Evolutionary conservation across 371 early-diverging fungal species (phyloP), one percentile per base, ranked within the genome.

Genomic region (Apophysomyces variabilis): DNA sequence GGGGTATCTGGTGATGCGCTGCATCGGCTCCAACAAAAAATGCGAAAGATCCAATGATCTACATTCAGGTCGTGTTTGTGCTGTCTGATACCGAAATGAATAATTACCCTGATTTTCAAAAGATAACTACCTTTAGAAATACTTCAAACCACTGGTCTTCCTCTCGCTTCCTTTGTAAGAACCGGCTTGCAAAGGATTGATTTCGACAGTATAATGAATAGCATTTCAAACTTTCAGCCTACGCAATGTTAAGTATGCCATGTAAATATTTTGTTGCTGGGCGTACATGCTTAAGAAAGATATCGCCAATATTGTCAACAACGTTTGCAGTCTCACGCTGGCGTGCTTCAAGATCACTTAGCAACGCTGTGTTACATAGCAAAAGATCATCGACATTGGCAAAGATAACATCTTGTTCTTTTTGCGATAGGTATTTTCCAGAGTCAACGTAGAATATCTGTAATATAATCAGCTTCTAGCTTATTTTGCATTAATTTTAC

Each of bases 1-100:
- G 4, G 97, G 92, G 75, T 96, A 96, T 74, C 96, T 81, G 38
- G 95, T 96, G 38, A 98, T 91, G 45, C 99, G 87, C 73, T 98
- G 98, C 77, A 97, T 89, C 6, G 99, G 99, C 43, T 93, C 85
- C 38, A 98, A 79, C 64, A 98, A 75, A 68, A 92, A 98, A 46
- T 93, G 91, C 12, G 90, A 88, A 4, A 98, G 83, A 46, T 94
- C 93, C 59, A 98, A 72, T 9, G 87, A 82, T 7, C 94, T 89
- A 72, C 94, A 95, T 46, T 87, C 80, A 0, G 92, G 89, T 79
- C 89, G 77, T 62, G 83, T 80, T 71, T 89, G 77, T 59, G 86
- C 71, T 18, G 78, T 74, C 86, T 84, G 72, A 41, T 8, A 41
- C 21, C 38, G 26, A 36, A 66, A 16, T 57, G 32, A n/a, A 16